Base-by-base conservation (phyloP, 768 basidiomycete species). In the Artomyces pyxidatus region DNA sequence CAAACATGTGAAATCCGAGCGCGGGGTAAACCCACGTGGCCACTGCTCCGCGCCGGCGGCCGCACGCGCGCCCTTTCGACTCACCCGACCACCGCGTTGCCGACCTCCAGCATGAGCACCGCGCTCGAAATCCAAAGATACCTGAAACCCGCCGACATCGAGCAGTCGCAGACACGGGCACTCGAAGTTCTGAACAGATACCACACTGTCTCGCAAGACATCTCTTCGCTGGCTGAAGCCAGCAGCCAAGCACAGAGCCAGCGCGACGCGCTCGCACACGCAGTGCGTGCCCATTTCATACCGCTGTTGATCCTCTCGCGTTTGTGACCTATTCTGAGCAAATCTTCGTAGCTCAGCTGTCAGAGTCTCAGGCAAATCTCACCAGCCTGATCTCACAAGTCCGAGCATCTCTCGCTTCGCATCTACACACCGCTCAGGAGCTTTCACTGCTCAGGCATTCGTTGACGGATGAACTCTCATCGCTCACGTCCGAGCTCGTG, bases 391-490 rank as follows among this genome's bases (percentile, higher is more conserved):
- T 86, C 6, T 58, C 66, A 3, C 63, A 73, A 37, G 76, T 83
- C 3, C 76, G 76, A 35, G 54, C 63, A 10, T 62, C 69, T 19
- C 74, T 77, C 2, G 62, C 76, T 45, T 61, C 65, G 21, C 71
- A 83, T 28, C 68, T 88, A 29, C 69, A 74, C 45, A 74, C 78
- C 8, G 86, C 87, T 0, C 83, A 88, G 59, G 80, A 84, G 48
- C 69, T 91, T 35, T 81, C 88, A 1, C 71, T 87, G n/a, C 66
- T 84, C 28, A 75, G 91, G 22, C 87, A 91, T 65, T 78, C 77
- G 1, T 68, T 94, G 17, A 76, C 80, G 14, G 91, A 95, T 59
- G 85, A 92, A 62, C 71, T 94, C 10, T 69, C 80, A 11, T 76
- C 77, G 50, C 67, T 95, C 25, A 77, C 79, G 4, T 67, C 72